phyloP scores from a whole-genome alignment of 2,329 filamentous ascomycete species.

The Cladosporium sp. region DNA sequence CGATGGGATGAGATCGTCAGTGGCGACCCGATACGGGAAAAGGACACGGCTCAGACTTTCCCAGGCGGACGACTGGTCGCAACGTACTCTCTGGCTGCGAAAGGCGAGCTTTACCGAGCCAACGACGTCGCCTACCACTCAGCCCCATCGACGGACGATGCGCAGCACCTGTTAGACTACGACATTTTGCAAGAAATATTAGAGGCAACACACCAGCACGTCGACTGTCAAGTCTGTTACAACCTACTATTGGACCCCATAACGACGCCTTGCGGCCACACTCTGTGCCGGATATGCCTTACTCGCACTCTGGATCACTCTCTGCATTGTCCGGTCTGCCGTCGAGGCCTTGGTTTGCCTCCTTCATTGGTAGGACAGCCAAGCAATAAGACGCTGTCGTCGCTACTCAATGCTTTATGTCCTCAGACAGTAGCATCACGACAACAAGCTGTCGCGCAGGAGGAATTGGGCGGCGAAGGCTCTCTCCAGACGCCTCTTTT shows the following conservation, averaged over 20 bases:
- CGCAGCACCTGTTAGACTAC: slow-evolving; percentile 42
- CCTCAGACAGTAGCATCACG: slow-evolving; percentile 60
- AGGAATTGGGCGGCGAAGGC: slow-evolving; percentile 53
- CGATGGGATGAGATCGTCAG: slow-evolving; percentile 33
- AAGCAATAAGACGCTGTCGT: slow-evolving; percentile 60
- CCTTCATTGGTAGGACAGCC: slow-evolving; percentile 47
- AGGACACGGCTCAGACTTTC: slow-evolving; percentile 38
- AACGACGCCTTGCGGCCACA: slow-evolving; percentile 84
- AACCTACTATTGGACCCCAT: slow-evolving; percentile 74
- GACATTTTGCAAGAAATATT: slow-evolving; percentile 56
- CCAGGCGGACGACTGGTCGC: slow-evolving; percentile 59
- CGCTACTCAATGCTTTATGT: slow-evolving; percentile 66
- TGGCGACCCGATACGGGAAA: slow-evolving; percentile 32
- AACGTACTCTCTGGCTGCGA: slow-evolving; percentile 61
- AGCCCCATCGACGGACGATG: slow-evolving; percentile 26
- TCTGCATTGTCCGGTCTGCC: slow-evolving; percentile 74
- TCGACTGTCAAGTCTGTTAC: slow-evolving; percentile 89
- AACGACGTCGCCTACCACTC: slow-evolving; percentile 22
- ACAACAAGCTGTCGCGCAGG: slow-evolving; percentile 51
- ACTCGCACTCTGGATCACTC: slow-evolving; percentile 73
- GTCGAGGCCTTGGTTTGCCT: slow-evolving; percentile 57
- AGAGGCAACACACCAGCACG: slow-evolving; percentile 60
- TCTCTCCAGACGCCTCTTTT: slow-evolving; percentile 68
- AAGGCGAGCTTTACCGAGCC: slow-evolving; percentile 56
- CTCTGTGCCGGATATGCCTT: slow-evolving; percentile 78